These are phyloP conservation scores for Moesziomyces parantarcticus DNA, from an alignment of 1,284 basidiomycete species.

Conservation along the genomic window DNA sequence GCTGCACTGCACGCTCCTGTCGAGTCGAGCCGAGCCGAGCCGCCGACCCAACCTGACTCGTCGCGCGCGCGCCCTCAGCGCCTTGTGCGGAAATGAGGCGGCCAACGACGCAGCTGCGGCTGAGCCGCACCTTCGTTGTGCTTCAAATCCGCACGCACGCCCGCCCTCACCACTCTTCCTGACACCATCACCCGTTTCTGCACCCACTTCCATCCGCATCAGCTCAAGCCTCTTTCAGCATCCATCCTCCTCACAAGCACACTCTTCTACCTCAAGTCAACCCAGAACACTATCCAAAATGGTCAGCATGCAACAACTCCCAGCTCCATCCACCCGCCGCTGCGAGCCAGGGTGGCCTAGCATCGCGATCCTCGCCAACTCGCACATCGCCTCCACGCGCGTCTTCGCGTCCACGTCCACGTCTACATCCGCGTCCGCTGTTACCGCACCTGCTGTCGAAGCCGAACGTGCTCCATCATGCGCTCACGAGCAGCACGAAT, in stretches of 20 bases:
- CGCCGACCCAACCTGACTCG: background rate
- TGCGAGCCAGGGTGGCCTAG: conserved; percentile 7
- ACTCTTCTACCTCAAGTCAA: conserved; percentile 9
- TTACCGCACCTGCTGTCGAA: background rate
- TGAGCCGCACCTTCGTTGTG: no score
- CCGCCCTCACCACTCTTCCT: background rate
- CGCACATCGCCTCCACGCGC: background rate
- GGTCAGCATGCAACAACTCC: conserved; percentile 35
- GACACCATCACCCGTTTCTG: background rate
- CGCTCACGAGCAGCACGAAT: no score
- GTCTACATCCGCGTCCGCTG: background rate
- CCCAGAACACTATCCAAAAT: conserved; percentile 14
- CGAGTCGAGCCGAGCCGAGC: no score
- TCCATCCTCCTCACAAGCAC: background rate
- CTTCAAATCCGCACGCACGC: no score
- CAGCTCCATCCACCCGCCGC: conserved; percentile 5
- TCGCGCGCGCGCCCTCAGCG: background rate
- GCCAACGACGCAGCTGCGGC: no score
- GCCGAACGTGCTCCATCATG: no score
- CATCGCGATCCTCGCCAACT: conserved; percentile 9
- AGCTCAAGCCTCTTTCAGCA: background rate
- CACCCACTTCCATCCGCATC: background rate
- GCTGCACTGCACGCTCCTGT: no score
- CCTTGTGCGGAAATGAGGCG: no score
- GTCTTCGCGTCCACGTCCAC: background rate